Evolutionary conservation across 805 yeast genomes (phyloP).

Genomic region (Saccharomyces mikatae): DNA sequence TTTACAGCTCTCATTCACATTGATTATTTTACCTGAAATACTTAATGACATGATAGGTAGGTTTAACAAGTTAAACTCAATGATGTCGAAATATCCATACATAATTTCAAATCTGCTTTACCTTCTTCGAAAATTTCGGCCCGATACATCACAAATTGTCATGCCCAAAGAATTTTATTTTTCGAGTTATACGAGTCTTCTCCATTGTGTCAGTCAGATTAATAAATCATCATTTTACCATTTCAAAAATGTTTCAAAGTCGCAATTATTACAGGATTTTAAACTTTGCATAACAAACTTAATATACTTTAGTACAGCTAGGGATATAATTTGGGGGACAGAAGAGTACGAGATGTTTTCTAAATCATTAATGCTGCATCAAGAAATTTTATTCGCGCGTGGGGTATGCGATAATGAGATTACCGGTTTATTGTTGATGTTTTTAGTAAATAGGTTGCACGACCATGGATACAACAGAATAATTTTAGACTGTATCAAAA

Average conservation of each 20-base stretch:
- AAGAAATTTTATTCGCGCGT: not conserved
- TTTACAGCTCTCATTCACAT: conserved; percentile 10
- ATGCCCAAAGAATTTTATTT: conserved; percentile 20
- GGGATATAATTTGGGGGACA: not conserved
- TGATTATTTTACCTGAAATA: conserved; percentile 7
- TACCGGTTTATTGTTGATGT: not conserved
- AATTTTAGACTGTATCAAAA: not conserved
- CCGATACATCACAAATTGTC: conserved; percentile 1
- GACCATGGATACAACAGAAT: not conserved
- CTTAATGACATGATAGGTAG: conserved; percentile 7
- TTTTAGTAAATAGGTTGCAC: not conserved
- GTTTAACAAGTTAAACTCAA: conserved; percentile 5
- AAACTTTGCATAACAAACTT: not conserved
- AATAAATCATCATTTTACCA: conserved; percentile 4
- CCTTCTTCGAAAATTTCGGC: conserved; percentile 5
- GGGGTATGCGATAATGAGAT: not conserved
- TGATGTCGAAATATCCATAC: conserved; percentile 7
- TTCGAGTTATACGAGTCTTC: conserved; percentile 18
- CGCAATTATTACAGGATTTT: conserved; percentile 8
- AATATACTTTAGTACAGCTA: not conserved
- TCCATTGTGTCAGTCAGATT: conserved; percentile 15
- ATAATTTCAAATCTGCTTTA: conserved; percentile 13
- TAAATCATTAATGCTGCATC: not conserved
- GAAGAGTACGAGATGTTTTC: not conserved
- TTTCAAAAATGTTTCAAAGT: conserved; percentile 1